Evolutionary conservation across 2,329 filamentous ascomycete species (phyloP), one percentile per base, ranked within the genome.

Genomic region (Aspergillus eucalypticola): DNA sequence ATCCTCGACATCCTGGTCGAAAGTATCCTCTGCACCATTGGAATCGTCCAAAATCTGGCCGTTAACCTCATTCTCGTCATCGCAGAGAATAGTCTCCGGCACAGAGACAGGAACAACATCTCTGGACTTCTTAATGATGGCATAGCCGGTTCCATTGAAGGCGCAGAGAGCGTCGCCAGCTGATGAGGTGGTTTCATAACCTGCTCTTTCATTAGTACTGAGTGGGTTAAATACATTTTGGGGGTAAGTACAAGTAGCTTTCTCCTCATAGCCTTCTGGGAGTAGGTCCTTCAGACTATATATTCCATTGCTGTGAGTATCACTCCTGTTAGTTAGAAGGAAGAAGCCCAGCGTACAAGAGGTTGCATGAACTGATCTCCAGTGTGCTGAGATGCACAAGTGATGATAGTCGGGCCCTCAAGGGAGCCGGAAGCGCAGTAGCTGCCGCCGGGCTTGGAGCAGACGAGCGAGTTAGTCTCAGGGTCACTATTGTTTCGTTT

Each of bases 131-230:
- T 35, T 35, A 35, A 57, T 21, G 11, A 63, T n/a, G 3, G 27
- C 39, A 54, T 70, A 69, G 11, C 66, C 69, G 1, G 64, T 68
- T 11, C 69, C 69, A 48, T 70, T 70, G 57, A 71, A 68, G 3
- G 67, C 66, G 52, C 69, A 71, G 53, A 70, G 58, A 2, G 69
- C 68, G 49, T 67, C 59, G 0, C 68, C 69, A 17, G 64, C 56
- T 3, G 8, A 25, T 2, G 51, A 32, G 29, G 56, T 52, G 8
- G 60, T 56, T 57, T 66, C 60, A 21, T 67, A 66, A 13, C 66
- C 67, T 67, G n/a, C 11, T 13, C 25, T 59, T 44, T 35, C 10
- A 41, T 44, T 13, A 27, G 35, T 49, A 8, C 13, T 11, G 8
- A 3, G 5, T 25, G 13, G 19, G 15, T 6, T 39, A 29, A n/a